Evolutionary conservation across 768 basidiomycete species (phyloP).

Genomic region (Hebeloma cylindrosporum): DNA sequence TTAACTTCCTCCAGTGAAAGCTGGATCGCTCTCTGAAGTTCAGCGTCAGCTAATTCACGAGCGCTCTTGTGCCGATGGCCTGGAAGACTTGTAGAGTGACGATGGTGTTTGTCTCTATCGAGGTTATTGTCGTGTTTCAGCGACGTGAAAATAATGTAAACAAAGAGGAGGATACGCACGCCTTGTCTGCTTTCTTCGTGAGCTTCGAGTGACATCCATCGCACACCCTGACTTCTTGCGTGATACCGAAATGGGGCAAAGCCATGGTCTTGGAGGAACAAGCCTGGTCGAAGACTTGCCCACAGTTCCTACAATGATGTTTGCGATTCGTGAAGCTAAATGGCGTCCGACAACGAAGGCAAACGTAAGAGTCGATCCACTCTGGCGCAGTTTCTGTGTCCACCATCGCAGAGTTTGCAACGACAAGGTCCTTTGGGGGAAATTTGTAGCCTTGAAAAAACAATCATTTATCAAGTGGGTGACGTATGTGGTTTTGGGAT

Average conservation of each 20-base stretch:
- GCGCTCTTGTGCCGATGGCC: constrained; percentile 53
- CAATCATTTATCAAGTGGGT: too few relatives aligned
- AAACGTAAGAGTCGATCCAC: constrained; percentile 96
- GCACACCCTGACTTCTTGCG: constrained; percentile 90
- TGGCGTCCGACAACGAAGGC: constrained; percentile 85
- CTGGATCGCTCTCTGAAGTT: constrained; percentile 91
- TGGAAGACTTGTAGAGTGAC: constrained; percentile 54
- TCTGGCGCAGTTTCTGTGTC: constrained; percentile 91
- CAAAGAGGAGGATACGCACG: constrained; percentile 34
- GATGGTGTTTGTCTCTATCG: constrained; percentile 47
- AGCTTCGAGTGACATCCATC: constrained; percentile 87
- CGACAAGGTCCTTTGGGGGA: constrained; percentile 73
- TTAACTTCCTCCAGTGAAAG: constrained; percentile 82
- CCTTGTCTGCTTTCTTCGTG: constrained; percentile 59
- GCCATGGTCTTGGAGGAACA: constrained; percentile 86
- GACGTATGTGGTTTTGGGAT: too few relatives aligned
- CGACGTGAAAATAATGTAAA: not conserved
- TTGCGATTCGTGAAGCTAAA: constrained; percentile 97
- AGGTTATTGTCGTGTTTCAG: constrained; percentile 12
- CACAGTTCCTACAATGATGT: constrained; percentile 98
- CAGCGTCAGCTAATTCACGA: constrained; percentile 74
- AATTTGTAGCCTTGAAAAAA: constrained; percentile 67
- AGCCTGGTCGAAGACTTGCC: constrained; percentile 91
- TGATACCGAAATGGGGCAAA: constrained; percentile 91
- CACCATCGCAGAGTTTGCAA: constrained; percentile 80